Evolutionary conservation across 2,329 filamentous ascomycete genomes (phyloP), one percentile per base, ranked within the genome.

Genomic region (Fusarium guadeloupense): DNA sequence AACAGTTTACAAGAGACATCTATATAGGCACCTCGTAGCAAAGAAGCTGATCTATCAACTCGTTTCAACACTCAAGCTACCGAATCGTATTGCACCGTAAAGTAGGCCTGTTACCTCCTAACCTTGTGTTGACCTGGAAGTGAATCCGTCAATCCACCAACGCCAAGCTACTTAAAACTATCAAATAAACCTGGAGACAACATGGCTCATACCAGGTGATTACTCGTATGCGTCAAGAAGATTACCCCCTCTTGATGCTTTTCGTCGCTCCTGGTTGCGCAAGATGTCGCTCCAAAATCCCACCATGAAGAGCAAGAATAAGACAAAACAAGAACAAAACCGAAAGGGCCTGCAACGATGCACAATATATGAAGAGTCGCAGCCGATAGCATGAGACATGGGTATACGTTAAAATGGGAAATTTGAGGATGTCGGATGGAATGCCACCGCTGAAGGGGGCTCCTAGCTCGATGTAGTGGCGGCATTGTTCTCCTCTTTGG

Each of bases 401-500:
- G 68, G 66, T 69, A 70, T 69, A 69, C 39, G 45, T 66, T 54
- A 69, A 45, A 59, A 59, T 39, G 52, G 42, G 45, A 40, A 35
- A 12, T 42, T 19, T 25, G 44, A 16, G 37, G 49, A 39, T 23
- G 17, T 25, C 37, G 48, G 35, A 55, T 54, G 25, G 28, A 54
- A 53, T 46, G 53, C 62, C 60, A 57, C 46, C 48, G 57, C 55
- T 33, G 57, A 62, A 42, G 30, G 31, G 38, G 49, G 52, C 46
- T 62, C 63, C 71, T 74, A 75, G 61, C 64, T 72, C 43, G 72
- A 69, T 34, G 64, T 41, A 37, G 69, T 57, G 40, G 64, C 52
- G 44, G 59, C 38, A 40, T 53, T 64, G 25, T 71, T 59, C 62
- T 77, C 75, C 45, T 77, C 75, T 61, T 75, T 76, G 31, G 75